Percentiles rank a stretch among this genome's conserved stretches.
Evolutionary conservation across 495 filamentous ascomycete genomes (phyloP).

Genomic region (Penicillium atrosanguineum): DNA sequence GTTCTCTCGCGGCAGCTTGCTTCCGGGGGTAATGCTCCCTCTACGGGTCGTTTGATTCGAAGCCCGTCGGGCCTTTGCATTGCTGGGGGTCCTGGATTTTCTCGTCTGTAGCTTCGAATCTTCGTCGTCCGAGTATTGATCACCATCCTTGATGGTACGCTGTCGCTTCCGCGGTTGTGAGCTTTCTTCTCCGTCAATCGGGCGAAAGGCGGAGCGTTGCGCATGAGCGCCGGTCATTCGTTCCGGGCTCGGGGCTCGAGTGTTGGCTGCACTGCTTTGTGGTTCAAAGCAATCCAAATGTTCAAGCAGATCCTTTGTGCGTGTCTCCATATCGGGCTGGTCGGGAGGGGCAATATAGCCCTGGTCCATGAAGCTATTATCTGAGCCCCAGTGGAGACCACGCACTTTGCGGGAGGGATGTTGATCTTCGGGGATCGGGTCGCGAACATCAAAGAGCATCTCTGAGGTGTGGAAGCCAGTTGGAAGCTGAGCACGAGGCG

Average conservation of each 20-base stretch:
- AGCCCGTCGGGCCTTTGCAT: slow-evolving; percentile 26
- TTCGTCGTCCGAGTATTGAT: slow-evolving; percentile 39
- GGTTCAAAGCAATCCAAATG: slow-evolving; percentile 54
- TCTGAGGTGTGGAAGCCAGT: slow-evolving; percentile 43
- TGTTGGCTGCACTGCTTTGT: slow-evolving; percentile 53
- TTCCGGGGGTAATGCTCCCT: slow-evolving; percentile 25
- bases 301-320: slow-evolving; percentile 51
- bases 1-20: slow-evolving; percentile 65
- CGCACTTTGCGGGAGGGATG: slow-evolving; percentile 38
- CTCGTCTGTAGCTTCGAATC: slow-evolving; percentile 40
- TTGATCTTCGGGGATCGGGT: slow-evolving; percentile 40
- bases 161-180: slow-evolving; percentile 36
- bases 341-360: slow-evolving; percentile 54
- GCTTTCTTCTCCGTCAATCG: slow-evolving; percentile 22
- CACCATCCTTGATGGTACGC: slow-evolving; percentile 36
- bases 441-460: slow-evolving; percentile 45
- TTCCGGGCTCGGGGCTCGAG: slow-evolving; percentile 57
- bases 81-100: slow-evolving; percentile 46
- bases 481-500: slow-evolving; percentile 24
- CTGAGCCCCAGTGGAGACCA: slow-evolving; percentile 62
- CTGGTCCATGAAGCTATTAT: slow-evolving; percentile 57
- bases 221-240: slow-evolving; percentile 19
- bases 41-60: slow-evolving; percentile 36
- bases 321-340: slow-evolving; percentile 54
- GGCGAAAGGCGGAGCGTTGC: slow-evolving; percentile 4